Base-by-base conservation (phyloP, 352 stramenopile species). In the Phytophthora vignae region DNA sequence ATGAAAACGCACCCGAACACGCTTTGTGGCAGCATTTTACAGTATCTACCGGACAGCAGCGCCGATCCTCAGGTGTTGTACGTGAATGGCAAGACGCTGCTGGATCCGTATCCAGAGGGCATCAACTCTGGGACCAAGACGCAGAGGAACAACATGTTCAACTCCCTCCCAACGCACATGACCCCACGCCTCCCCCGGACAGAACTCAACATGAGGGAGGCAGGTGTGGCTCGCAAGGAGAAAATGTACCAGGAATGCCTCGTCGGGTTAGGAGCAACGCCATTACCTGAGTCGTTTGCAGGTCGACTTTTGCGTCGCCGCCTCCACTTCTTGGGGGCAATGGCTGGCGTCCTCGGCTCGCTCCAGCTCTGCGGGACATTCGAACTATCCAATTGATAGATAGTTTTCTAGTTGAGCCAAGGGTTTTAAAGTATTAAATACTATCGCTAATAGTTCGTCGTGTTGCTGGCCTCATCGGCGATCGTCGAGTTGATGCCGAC, bases 381-480 rank as follows among this genome's bases (percentile, higher is more conserved):
- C 19, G 31, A n/a, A 2, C 15, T 55, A 14, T n/a, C 40, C 40
- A 48, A 42, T 15, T 40, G 33, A 40, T 40, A 5, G 33, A 40
- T 40, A 50, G 42, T 7, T 31, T 7, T 50, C 14, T n/a, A 50
- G 22, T 22, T 15, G 33, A 40, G 33, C 9, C 33, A 40, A 40
- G 33, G 11, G 33, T n/a, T n/a, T n/a, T n/a, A n/a, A n/a, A n/a
- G n/a, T n/a, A n/a, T n/a, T n/a, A n/a, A n/a, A n/a, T n/a, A n/a
- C n/a, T n/a, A n/a, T 3, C 9, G n/a, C 36, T 65, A 57, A 22
- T 60, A 59, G 50, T 67, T 67, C 27, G 33, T 54, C 17, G 49
- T 60, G 15, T 10, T 67, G 9, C 7, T 60, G 31, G 1, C 60
- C 4, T 60, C 31, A 14, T 60, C 60, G 3, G 31, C 50, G 1